Percentiles rank a stretch among this genome's conserved stretches.
Evolutionary conservation across 2,329 filamentous ascomycete genomes (phyloP).

Genomic region (Colletotrichum sp.): DNA sequence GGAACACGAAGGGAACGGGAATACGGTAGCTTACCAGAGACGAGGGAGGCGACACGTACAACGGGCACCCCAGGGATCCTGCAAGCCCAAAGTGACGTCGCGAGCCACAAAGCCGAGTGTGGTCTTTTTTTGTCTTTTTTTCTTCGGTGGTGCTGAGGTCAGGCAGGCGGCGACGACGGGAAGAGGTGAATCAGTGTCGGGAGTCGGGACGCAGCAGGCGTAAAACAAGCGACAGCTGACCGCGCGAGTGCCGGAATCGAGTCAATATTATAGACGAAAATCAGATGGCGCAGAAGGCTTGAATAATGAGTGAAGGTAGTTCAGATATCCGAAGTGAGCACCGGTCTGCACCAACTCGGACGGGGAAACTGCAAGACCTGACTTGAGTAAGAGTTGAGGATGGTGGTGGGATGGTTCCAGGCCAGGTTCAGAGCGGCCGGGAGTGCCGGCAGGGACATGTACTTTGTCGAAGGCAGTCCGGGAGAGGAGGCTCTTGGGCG

Average conservation of each 20-base stretch:
- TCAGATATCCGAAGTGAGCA: neutral
- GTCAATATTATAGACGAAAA: neutral
- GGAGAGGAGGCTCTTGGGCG: neutral
- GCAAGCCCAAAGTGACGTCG: neutral
- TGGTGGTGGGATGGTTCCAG: neutral
- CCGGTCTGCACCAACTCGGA: conserved; percentile 5
- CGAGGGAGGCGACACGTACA: neutral
- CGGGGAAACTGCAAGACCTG: neutral
- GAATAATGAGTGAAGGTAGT: neutral
- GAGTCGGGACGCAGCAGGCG: neutral
- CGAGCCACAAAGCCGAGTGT: neutral
- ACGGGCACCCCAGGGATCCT: neutral
- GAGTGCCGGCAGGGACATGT: neutral
- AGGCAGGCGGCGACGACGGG: neutral
- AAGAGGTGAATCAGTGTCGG: neutral
- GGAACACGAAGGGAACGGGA: neutral
- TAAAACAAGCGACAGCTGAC: neutral
- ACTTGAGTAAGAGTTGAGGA: neutral
- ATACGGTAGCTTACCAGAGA: neutral
- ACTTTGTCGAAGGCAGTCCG: neutral
- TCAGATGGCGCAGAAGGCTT: neutral
- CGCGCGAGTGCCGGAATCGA: neutral
- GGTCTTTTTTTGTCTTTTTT: neutral
- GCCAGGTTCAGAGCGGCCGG: neutral
- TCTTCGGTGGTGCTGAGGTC: neutral